Conservation (phyloP, 352 stramenopile genomes). For the Phytophthora fragariaefolia region DNA sequence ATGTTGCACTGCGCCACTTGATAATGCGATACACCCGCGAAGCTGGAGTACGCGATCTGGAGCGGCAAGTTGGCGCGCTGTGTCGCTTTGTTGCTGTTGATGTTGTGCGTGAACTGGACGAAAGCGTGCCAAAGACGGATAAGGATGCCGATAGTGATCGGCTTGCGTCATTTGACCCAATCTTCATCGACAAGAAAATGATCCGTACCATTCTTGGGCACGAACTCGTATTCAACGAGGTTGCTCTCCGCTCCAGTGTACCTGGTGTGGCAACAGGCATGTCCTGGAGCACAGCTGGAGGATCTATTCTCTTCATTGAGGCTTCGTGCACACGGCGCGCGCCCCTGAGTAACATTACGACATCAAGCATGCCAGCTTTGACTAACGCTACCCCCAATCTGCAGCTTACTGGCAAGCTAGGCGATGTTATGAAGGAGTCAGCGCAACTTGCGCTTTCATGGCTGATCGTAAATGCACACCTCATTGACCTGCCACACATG, state of each 20-base stretch:
- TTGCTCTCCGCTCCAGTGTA: slow-evolving; percentile 69
- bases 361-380: slow-evolving; percentile 24
- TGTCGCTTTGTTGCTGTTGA: slow-evolving; percentile 79
- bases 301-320: slow-evolving; percentile 89
- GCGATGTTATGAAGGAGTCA: slow-evolving; percentile 92
- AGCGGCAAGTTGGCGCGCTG: slow-evolving; percentile 78
- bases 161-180: slow-evolving; percentile 42
- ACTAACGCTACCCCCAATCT: slow-evolving; percentile 42
- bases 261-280: slow-evolving; percentile 82
- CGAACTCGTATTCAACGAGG: slow-evolving; percentile 77
- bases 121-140: slow-evolving; percentile 10
- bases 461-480: slow-evolving; percentile 68
- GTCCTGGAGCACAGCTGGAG: slow-evolving; percentile 82
- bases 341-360: slow-evolving; percentile 20
- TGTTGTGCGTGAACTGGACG: slow-evolving; percentile 64
- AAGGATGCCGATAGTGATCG: slow-evolving; percentile 18
- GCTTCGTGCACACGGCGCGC: slow-evolving; percentile 67
- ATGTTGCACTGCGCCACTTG: slow-evolving; percentile 69
- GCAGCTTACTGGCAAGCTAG: slow-evolving; percentile 77
- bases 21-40: slow-evolving; percentile 89
- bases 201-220: slow-evolving; percentile 71
- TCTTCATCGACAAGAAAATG: slow-evolving; percentile 56
- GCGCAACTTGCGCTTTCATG: slow-evolving; percentile 86
- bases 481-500: slow-evolving; percentile 53
- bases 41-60: slow-evolving; percentile 85